phyloP scores from a whole-genome alignment of 2,329 filamentous ascomycete species.

The Dothistroma pini region DNA sequence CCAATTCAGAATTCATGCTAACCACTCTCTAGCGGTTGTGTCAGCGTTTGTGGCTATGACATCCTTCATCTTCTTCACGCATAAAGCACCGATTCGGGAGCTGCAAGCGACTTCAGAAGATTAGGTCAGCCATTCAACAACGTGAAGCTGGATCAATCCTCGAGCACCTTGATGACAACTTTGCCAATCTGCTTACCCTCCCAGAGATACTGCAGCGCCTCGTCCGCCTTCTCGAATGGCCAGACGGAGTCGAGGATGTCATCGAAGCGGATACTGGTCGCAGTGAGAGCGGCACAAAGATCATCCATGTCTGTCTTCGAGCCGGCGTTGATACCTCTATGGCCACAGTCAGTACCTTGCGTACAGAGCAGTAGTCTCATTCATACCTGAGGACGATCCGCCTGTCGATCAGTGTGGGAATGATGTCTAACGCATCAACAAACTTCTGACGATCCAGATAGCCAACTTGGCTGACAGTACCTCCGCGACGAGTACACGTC shows the following conservation, averaged over 20 bases:
- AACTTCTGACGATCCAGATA: slow-evolving; percentile 14
- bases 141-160: not conserved
- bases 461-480: slow-evolving; percentile 20
- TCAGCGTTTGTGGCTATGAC: slow-evolving; percentile 9
- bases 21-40: slow-evolving; percentile 1
- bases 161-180: slow-evolving; percentile 20
- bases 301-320: slow-evolving; percentile 44
- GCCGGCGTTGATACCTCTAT: slow-evolving; percentile 21
- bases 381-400: slow-evolving; percentile 17
- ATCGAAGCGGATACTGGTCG: slow-evolving; percentile 35
- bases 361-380: not conserved
- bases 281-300: slow-evolving; percentile 39
- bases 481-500: slow-evolving; percentile 30
- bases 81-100: slow-evolving; percentile 10
- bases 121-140: not conserved
- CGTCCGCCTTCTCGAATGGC: slow-evolving; percentile 33
- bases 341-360: slow-evolving; percentile 2
- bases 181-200: slow-evolving; percentile 32
- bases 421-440: slow-evolving; percentile 14
- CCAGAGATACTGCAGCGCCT: slow-evolving; percentile 31
- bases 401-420: slow-evolving; percentile 20
- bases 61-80: slow-evolving; percentile 19
- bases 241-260: slow-evolving; percentile 38
- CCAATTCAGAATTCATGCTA: not conserved
- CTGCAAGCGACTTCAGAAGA: not conserved